A percentile compares a stretch with the other conserved stretches of the same genome.
Conservation (phyloP, 441 rosid species). For the Corymbia calophylla region DNA sequence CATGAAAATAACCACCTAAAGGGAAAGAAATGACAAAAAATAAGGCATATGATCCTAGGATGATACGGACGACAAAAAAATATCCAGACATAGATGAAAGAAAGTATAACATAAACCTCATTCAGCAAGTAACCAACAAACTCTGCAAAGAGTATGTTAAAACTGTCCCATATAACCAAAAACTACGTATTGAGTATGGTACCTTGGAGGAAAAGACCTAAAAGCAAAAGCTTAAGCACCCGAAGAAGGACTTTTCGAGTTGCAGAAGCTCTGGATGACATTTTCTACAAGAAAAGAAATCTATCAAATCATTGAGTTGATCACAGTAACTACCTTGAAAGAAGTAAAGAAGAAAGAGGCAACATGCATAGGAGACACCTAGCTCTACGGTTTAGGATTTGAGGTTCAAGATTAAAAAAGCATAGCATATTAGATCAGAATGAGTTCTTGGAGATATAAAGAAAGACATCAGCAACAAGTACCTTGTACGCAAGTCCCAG, state of each 20-base stretch:
- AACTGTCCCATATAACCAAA: not conserved
- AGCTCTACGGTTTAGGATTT: not conserved
- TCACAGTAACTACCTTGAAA: not conserved
- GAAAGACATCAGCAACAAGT: not conserved
- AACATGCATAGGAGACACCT: not conserved
- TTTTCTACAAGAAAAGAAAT: constrained; percentile 30
- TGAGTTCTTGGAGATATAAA: not conserved
- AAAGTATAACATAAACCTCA: not conserved
- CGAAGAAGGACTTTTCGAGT: constrained; percentile 57
- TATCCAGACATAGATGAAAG: not conserved
- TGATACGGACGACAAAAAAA: not conserved
- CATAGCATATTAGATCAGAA: not conserved
- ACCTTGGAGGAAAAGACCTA: constrained; percentile 90
- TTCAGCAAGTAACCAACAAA: not conserved
- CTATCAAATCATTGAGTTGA: not conserved
- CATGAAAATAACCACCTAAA: constrained; percentile 81
- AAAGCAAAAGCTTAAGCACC: constrained; percentile 42
- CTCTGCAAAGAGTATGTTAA: not conserved
- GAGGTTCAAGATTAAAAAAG: not conserved
- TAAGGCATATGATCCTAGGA: not conserved
- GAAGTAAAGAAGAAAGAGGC: not conserved
- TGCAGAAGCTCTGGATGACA: constrained; percentile 42
- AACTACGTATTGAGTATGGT: not conserved
- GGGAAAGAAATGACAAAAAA: not conserved
- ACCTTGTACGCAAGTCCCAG: constrained; percentile 77